These are phyloP conservation scores for Hyaloscypha variabilis DNA, from an alignment of 495 filamentous ascomycete species.

Conservation along the genomic window DNA sequence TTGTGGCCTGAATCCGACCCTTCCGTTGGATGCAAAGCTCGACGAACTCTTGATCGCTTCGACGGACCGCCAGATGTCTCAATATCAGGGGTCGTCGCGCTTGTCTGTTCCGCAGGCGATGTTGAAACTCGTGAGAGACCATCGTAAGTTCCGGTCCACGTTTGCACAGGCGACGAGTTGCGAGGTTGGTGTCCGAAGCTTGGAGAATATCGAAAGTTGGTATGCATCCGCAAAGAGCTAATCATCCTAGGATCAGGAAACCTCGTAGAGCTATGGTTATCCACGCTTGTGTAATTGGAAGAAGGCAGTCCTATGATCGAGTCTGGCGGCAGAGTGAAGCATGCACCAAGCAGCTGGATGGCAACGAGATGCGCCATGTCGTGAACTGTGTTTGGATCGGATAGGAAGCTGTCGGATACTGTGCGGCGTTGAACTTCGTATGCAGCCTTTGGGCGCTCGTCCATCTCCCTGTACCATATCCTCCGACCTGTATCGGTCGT, in stretches of 20 bases:
- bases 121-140: slow-evolving; percentile 10
- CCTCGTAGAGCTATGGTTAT: not conserved
- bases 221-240: slow-evolving; percentile 37
- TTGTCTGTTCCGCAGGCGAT: not conserved
- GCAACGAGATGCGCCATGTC: slow-evolving; percentile 33
- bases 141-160: slow-evolving; percentile 24
- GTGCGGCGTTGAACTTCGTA: slow-evolving; percentile 14
- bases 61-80: not conserved
- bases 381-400: slow-evolving; percentile 12
- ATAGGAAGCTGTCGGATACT: slow-evolving; percentile 26
- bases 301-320: not conserved
- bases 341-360: slow-evolving; percentile 34
- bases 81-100: not conserved
- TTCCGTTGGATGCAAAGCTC: slow-evolving; percentile 13
- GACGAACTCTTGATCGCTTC: not conserved
- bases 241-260: slow-evolving; percentile 29
- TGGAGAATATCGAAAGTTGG: slow-evolving; percentile 34
- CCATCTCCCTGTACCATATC: slow-evolving; percentile 17
- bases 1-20: not conserved
- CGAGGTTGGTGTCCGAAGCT: slow-evolving; percentile 36
- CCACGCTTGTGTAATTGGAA: slow-evolving; percentile 1
- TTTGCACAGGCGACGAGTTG: slow-evolving; percentile 30
- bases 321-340: slow-evolving; percentile 34
- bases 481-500: slow-evolving; percentile 4
- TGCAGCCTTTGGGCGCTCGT: not conserved